Evolutionary conservation across 2,329 filamentous ascomycete genomes (phyloP).

Genomic region (Leptographium wingfieldii): DNA sequence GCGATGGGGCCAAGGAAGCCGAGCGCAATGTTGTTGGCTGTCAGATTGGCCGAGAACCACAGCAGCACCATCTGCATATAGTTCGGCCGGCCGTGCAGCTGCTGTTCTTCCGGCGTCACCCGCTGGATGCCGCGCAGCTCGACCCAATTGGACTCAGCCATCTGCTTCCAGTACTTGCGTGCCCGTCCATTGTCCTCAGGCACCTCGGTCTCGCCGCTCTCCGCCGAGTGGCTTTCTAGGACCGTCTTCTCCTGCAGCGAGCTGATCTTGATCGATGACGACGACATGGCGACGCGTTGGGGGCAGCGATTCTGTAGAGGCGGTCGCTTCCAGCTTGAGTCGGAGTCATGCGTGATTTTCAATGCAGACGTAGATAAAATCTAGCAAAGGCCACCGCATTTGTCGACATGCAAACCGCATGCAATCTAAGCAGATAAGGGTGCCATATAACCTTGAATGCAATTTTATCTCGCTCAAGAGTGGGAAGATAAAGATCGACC

Average conservation of each 20-base stretch:
- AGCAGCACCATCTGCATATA: slow-evolving; percentile 27
- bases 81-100: slow-evolving; percentile 16
- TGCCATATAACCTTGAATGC: background rate
- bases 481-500: background rate
- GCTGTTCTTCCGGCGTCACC: slow-evolving; percentile 19
- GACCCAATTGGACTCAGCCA: background rate
- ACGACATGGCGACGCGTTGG: background rate
- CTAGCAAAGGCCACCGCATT: background rate
- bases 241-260: background rate
- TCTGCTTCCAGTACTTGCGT: background rate
- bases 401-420: background rate
- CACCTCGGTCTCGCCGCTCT: background rate
- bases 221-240: background rate
- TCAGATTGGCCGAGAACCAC: slow-evolving; percentile 32
- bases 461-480: background rate
- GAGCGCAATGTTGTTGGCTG: slow-evolving; percentile 27
- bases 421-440: background rate
- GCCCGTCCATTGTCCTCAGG: background rate
- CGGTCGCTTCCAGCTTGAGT: background rate
- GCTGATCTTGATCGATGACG: background rate
- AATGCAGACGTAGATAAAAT: background rate
- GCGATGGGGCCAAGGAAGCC: slow-evolving; percentile 19
- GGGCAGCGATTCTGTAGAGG: background rate
- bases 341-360: background rate
- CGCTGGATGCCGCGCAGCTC: slow-evolving; percentile 6